These are phyloP conservation scores for Aspergillus niger DNA, from an alignment of 2,329 filamentous ascomycete genomes.

Conservation along the genomic window DNA sequence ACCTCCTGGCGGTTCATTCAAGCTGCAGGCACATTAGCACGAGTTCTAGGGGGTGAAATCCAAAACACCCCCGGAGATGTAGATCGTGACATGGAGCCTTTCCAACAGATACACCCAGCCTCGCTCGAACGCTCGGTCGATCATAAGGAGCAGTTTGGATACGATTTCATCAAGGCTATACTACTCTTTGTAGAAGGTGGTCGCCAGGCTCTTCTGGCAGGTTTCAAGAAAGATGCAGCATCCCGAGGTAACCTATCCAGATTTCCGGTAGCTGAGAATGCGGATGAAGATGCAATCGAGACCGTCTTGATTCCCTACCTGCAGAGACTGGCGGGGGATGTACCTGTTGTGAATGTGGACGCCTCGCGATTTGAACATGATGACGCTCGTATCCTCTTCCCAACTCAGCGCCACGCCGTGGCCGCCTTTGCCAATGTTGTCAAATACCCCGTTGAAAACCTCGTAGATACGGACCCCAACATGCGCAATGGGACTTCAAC, in stretches of 20 bases:
- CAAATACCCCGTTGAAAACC: constrained; percentile 54
- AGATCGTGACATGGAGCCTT: constrained; percentile 45
- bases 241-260: constrained; percentile 46
- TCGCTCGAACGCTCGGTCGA: constrained; percentile 45
- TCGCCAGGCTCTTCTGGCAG: constrained; percentile 55
- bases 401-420: constrained; percentile 57
- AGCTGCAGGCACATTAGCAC: constrained; percentile 60
- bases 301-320: constrained; percentile 62
- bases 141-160: constrained; percentile 57
- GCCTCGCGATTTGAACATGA: constrained; percentile 61
- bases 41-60: constrained; percentile 57
- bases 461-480: constrained; percentile 44
- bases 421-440: constrained; percentile 58
- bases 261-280: constrained; percentile 55
- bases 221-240: constrained; percentile 54
- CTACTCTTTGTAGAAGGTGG: constrained; percentile 65
- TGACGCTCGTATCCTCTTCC: constrained; percentile 54
- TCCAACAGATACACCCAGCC: constrained; percentile 53
- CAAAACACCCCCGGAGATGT: constrained; percentile 45
- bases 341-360: constrained; percentile 58
- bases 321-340: constrained; percentile 53
- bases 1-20: constrained; percentile 63
- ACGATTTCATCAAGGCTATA: constrained; percentile 66
- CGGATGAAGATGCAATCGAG: constrained; percentile 57
- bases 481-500: constrained; percentile 20